These are phyloP conservation scores for Monosporascus sp. DNA, from an alignment of 2,329 filamentous ascomycete species.

Conservation along the genomic window DNA sequence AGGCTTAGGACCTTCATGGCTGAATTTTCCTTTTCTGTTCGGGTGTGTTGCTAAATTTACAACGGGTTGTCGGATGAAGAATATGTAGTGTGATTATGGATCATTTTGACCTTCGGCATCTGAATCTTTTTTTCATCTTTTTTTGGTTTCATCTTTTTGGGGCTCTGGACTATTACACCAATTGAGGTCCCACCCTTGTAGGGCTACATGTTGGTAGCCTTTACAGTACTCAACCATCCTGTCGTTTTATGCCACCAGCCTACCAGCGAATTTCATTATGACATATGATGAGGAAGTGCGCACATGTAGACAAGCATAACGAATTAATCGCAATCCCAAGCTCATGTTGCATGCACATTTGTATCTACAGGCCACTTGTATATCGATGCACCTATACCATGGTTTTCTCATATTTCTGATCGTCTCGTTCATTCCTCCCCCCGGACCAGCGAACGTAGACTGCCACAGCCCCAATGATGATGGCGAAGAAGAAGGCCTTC, in stretches of 20 bases:
- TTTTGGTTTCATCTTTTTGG: not conserved
- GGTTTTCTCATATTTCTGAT: conserved; percentile 38
- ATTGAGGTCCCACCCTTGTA: no score
- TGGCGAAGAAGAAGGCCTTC: conserved; percentile 45
- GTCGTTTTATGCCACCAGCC: no score
- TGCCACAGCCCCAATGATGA: conserved; percentile 41
- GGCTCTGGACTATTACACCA: no score
- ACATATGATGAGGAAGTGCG: no score
- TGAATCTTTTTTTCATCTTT: not conserved
- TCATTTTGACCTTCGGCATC: not conserved
- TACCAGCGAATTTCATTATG: no score
- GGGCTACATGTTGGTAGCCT: no score
- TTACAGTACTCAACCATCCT: no score
- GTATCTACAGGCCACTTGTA: conserved; percentile 4
- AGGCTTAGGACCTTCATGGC: conserved; percentile 91
- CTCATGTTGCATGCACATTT: not conserved
- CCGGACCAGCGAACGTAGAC: conserved; percentile 38
- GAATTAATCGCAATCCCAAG: not conserved
- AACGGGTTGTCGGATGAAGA: no score
- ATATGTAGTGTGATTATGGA: no score
- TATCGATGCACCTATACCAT: conserved; percentile 28
- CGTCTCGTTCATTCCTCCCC: conserved; percentile 25
- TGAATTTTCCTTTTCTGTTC: not conserved
- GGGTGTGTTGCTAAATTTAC: not conserved
- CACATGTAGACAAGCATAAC: not conserved